Conservation (phyloP, 352 stramenopile species). For the Pythium scleroteichum region DNA sequence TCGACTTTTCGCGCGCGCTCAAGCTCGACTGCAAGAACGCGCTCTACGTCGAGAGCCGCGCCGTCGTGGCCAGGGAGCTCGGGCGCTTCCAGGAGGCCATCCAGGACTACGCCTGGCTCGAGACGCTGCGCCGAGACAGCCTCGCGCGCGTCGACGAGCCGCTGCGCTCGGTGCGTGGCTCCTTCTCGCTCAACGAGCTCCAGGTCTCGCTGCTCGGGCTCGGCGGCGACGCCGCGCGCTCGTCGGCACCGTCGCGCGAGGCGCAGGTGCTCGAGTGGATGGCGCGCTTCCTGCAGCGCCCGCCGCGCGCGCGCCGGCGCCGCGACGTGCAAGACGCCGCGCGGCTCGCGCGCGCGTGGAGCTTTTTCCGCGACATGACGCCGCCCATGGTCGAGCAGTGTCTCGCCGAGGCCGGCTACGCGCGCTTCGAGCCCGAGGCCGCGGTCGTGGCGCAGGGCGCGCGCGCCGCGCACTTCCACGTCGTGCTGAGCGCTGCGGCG, state of each 20-base stretch:
- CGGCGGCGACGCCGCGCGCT: background rate
- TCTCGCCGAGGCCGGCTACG: constrained; percentile 43
- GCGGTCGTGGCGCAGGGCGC: constrained; percentile 43
- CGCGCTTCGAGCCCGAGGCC: constrained; percentile 37
- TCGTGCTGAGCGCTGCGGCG: constrained; percentile 45
- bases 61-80: constrained; percentile 57
- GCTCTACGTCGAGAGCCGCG: constrained; percentile 65
- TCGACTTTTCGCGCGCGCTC: constrained; percentile 60
- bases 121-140: constrained; percentile 35
- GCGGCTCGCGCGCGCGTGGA: constrained; percentile 37
- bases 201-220: constrained; percentile 28
- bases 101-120: constrained; percentile 67
- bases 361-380: constrained; percentile 59
- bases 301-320: constrained; percentile 26
- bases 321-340: constrained; percentile 35
- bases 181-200: constrained; percentile 33
- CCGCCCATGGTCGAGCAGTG: constrained; percentile 49
- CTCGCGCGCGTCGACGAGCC: background rate
- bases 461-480: constrained; percentile 40
- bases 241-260: constrained; percentile 27
- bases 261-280: constrained; percentile 41
- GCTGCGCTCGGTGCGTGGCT: constrained; percentile 28
- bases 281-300: constrained; percentile 40
- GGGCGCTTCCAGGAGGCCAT: constrained; percentile 70
- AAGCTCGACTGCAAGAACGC: constrained; percentile 69